These are phyloP conservation scores for Backusella luteola DNA, from an alignment of 192 early-diverging fungal species.

Conservation along the genomic window DNA sequence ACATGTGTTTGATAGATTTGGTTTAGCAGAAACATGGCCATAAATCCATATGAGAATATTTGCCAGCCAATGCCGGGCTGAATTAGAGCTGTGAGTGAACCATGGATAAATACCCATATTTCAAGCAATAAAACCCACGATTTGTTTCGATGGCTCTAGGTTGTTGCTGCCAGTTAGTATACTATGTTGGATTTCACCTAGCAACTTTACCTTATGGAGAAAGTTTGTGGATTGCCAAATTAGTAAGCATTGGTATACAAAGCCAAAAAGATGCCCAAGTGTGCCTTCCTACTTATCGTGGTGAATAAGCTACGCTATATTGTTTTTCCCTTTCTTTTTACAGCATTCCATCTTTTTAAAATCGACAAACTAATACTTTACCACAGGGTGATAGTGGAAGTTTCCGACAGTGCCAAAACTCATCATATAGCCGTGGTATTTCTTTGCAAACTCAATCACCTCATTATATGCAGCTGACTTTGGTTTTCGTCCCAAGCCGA, in stretches of 20 bases:
- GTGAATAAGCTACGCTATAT: no score
- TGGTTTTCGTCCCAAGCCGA: slow-evolving; percentile 22
- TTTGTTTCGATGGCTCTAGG: slow-evolving; percentile 31
- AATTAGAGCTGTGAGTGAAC: slow-evolving; percentile 28
- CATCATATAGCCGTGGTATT: slow-evolving; percentile 35
- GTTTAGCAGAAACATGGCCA: slow-evolving; percentile 25
- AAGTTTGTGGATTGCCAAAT: slow-evolving; percentile 37
- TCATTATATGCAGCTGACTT: slow-evolving; percentile 7
- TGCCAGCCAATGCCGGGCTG: slow-evolving; percentile 33
- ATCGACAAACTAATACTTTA: not conserved
- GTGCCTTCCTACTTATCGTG: slow-evolving; percentile 23
- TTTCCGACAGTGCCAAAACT: slow-evolving; percentile 33
- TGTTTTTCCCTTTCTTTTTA: no score
- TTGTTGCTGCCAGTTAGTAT: not conserved
- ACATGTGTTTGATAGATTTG: slow-evolving; percentile 23
- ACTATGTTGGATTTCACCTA: not conserved
- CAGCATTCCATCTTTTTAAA: not conserved
- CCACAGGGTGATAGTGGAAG: slow-evolving; percentile 38
- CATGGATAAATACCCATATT: slow-evolving; percentile 34
- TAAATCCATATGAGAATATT: slow-evolving; percentile 33
- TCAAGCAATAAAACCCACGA: slow-evolving; percentile 30
- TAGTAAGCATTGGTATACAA: slow-evolving; percentile 30
- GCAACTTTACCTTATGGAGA: slow-evolving; percentile 19
- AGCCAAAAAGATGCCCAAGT: slow-evolving; percentile 28
- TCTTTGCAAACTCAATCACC: slow-evolving; percentile 25